Evolutionary conservation across 169 alveolate genomes (phyloP).

Genomic region (Theileria luwenshuni): DNA sequence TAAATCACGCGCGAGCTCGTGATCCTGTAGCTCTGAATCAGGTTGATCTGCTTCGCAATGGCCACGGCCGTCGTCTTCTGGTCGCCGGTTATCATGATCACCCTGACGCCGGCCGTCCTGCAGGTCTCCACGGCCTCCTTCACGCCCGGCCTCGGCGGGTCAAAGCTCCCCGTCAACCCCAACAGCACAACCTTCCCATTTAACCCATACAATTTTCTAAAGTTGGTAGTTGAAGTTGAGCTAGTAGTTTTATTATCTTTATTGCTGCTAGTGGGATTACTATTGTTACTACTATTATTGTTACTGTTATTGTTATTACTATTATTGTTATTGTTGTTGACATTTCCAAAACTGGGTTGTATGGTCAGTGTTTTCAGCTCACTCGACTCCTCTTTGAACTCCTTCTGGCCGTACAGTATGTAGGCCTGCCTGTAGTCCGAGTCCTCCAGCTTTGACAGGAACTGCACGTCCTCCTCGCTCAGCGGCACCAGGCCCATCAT

Average conservation of each 20-base stretch:
- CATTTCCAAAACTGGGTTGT: not conserved
- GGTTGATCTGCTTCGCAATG: constrained; percentile 89
- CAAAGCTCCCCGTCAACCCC: constrained; percentile 90
- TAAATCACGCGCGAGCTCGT: no score
- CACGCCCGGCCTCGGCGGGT: constrained; percentile 97
- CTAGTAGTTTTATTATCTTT: not conserved
- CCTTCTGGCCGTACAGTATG: constrained; percentile 44
- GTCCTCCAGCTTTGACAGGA: constrained; percentile 71
- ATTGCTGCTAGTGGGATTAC: not conserved
- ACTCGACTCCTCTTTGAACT: constrained; percentile 13
- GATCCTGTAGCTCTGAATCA: constrained; percentile 35
- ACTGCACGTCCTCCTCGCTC: constrained; percentile 72
- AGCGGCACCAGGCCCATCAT: constrained; percentile 83
- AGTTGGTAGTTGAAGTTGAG: not conserved
- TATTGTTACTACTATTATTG: not conserved
- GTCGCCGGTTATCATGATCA: constrained; percentile 99
- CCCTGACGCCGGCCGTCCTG: constrained; percentile 95
- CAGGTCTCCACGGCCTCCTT: constrained; percentile 94
- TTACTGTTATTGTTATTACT: no score
- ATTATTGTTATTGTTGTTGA: no score
- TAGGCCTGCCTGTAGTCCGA: constrained; percentile 77
- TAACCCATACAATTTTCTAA: not conserved
- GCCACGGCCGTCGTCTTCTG: constrained; percentile 96
- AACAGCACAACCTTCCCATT: constrained; percentile 58
- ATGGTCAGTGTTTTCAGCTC: not conserved